phyloP scores from a whole-genome alignment of 352 stramenopile genomes.

The Phytophthora crassamura region DNA sequence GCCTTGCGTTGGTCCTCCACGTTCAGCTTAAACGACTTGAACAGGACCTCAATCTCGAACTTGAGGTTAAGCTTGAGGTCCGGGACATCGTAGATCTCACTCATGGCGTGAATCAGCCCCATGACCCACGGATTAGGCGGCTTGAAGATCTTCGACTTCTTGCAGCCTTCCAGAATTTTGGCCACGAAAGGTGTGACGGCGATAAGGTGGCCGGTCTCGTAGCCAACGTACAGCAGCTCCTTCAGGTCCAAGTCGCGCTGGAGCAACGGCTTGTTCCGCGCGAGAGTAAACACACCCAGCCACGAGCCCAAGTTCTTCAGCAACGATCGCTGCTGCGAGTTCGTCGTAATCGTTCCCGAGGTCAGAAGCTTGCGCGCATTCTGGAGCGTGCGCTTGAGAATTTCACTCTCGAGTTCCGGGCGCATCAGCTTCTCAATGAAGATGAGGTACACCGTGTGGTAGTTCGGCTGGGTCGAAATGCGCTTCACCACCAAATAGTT shows the following conservation, averaged over 20 bases:
- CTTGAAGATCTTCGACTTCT: conserved; percentile 98
- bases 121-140: conserved; percentile 99
- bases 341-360: conserved; percentile 98
- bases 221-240: conserved; percentile 97
- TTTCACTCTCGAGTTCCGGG: conserved; percentile 93
- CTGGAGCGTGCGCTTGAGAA: conserved; percentile 95
- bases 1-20: conserved; percentile 96
- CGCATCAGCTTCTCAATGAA: conserved; percentile 98
- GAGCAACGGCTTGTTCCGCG: conserved; percentile 97
- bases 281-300: conserved; percentile 98
- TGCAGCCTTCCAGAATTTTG: conserved; percentile 98
- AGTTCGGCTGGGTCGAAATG: conserved; percentile 99
- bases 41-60: conserved; percentile 99
- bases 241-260: conserved; percentile 99
- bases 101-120: conserved; percentile 98
- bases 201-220: conserved; percentile 97
- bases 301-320: conserved; percentile 99
- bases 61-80: conserved; percentile 99
- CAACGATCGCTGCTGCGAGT: conserved; percentile 97
- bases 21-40: conserved; percentile 98
- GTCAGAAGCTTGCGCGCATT: conserved; percentile 97
- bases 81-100: conserved; percentile 98
- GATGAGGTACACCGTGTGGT: conserved; percentile 97
- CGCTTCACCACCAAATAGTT: conserved; percentile 99
- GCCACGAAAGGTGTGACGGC: conserved; percentile 98